Percentiles rank a stretch among this genome's conserved stretches.
Conservation (phyloP, 2,329 filamentous ascomycete genomes). For the Chrysosporium keratinophilum region DNA sequence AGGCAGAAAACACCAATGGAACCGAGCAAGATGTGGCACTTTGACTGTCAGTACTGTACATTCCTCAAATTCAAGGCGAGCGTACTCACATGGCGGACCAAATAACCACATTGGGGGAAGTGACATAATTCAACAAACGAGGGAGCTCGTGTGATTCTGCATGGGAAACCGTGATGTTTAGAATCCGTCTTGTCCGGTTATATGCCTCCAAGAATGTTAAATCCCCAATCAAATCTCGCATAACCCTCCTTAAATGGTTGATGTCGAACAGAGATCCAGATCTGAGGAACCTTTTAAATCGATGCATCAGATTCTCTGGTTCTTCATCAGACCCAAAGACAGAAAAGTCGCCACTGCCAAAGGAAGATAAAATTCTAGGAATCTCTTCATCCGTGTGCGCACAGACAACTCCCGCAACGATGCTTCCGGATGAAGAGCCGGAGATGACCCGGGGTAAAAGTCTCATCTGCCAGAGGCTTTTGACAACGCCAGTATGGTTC, state of each 20-base stretch:
- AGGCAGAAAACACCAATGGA: constrained; percentile 71
- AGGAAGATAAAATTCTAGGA: constrained; percentile 55
- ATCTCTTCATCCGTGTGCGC: constrained; percentile 69
- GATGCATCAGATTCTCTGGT: constrained; percentile 55
- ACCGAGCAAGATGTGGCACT: constrained; percentile 87
- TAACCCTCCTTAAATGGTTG: constrained; percentile 65
- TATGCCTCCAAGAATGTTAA: constrained; percentile 94
- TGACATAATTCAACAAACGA: constrained; percentile 80
- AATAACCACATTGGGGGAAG: constrained; percentile 85
- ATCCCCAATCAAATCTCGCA: constrained; percentile 70
- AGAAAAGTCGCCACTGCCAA: constrained; percentile 67
- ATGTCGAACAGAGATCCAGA: constrained; percentile 79
- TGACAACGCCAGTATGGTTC: constrained; percentile 81
- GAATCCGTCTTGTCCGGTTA: constrained; percentile 79
- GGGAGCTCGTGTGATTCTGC: constrained; percentile 80
- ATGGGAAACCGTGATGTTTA: constrained; percentile 89
- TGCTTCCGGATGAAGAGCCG: constrained; percentile 76
- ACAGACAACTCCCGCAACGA: constrained; percentile 72
- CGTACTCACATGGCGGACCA: constrained; percentile 71
- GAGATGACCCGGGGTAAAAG: constrained; percentile 79
- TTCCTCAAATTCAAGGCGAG: background rate
- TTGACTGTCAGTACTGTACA: constrained; percentile 8
- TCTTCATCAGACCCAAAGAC: constrained; percentile 61
- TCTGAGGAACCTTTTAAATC: constrained; percentile 64
- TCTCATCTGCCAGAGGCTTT: constrained; percentile 62